Base-by-base conservation (phyloP, 176 grass and related monocot species). In the Paspalum vaginatum region DNA sequence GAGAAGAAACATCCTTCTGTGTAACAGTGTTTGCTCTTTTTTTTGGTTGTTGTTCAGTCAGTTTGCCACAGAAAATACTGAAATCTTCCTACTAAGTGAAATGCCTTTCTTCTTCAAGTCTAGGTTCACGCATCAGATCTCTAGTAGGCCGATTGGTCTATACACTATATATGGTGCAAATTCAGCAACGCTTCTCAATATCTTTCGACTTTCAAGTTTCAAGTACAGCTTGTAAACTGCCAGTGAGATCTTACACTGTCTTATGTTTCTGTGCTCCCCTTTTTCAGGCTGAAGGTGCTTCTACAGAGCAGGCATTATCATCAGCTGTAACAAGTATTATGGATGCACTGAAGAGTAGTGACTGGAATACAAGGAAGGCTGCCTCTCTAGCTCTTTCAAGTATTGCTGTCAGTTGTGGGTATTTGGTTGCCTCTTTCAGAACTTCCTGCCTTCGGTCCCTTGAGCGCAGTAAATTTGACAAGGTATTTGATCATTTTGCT, bases 381-480 rank as follows among this genome's bases (percentile, higher is more conserved):
- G 88, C 97, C 8, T 81, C 97, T 43, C 55, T 89, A 51, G 87
- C 91, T 61, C 86, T 99, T 84, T 92, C 96, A 32, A 87, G 84
- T 65, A 95, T 99, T 6, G 88, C 96, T 17, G 72, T 93, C 17
- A 84, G 80, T 79, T 88, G 86, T 83, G 86, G 93, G 67, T 89
- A 84, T 76, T 79, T 95, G 71, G 77, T 99, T 62, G 71, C 88
- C 0, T 66, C 88, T 69, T 92, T 91, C 70, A 89, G 77, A 90
- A 88, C 78, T 86, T 91, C 81, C 43, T 95, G 90, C 58, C 85
- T 99, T 64, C 86, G 76, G n/a, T 88, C 88, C 73, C 93, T 99
- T 82, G 96, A 95, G 70, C 68, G 70, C n/a, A 95, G 90, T 86
- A 91, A 90, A 79, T 99, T 99, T 82, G 96, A 99, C 52, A 99